These are phyloP conservation scores for Scortechinia acanthostroma DNA, from an alignment of 2,329 filamentous ascomycete species.

Conservation along the genomic window DNA sequence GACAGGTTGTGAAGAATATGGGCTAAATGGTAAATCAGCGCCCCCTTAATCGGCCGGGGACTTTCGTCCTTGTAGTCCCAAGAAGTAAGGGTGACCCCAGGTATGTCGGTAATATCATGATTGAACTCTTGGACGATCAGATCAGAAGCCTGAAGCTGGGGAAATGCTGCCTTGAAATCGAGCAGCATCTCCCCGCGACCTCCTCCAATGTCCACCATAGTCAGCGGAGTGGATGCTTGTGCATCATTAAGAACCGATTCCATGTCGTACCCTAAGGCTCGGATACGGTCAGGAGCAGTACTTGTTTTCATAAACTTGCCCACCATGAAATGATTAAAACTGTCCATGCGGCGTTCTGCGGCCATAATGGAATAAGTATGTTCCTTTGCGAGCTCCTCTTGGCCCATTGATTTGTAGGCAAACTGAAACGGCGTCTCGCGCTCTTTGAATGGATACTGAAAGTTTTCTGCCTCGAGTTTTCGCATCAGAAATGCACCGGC, in stretches of 20 bases:
- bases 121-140: constrained; percentile 26
- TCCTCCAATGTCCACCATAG: constrained; percentile 25
- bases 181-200: constrained; percentile 23
- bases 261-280: constrained; percentile 17
- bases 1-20: constrained; percentile 25
- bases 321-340: constrained; percentile 27
- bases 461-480: constrained; percentile 19
- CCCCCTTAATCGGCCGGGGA: constrained; percentile 19
- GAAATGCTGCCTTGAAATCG: constrained; percentile 21
- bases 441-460: constrained; percentile 22
- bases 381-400: constrained; percentile 13
- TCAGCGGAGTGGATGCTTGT: constrained; percentile 9
- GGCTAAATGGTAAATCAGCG: constrained; percentile 19
- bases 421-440: constrained; percentile 20
- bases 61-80: constrained; percentile 21
- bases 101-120: constrained; percentile 10
- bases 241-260: constrained; percentile 10
- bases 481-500: constrained; percentile 22
- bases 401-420: constrained; percentile 19
- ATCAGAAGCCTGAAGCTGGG: constrained; percentile 13
- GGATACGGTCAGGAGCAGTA: constrained; percentile 18
- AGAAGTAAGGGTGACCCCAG: constrained; percentile 16
- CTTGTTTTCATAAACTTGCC: constrained; percentile 23
- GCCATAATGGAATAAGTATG: constrained; percentile 26
- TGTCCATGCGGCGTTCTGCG: constrained; percentile 21